Evolutionary conservation across 148 eudicot species (phyloP), one percentile per base, ranked within the genome.

Genomic region (Polygonum aviculare): DNA sequence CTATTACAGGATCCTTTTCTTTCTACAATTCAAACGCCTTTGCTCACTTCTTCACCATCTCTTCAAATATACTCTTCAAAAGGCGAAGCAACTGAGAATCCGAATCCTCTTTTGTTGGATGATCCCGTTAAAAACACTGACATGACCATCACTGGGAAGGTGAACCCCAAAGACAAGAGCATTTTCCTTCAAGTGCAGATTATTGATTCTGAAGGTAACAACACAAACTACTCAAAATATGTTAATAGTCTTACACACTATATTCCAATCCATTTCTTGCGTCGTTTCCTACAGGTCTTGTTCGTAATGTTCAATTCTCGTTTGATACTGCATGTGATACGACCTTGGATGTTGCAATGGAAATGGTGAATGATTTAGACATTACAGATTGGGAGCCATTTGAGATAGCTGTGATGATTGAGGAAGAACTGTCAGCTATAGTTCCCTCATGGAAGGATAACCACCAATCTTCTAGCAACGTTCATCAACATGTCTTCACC

Each of bases 351-450:
- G 97, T 93, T 15, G 95, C 95, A 4, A 80, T 36, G 51, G 97
- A 93, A 82, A 93, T 93, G 97, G 91, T 93, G 45, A 86, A 79
- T 85, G 97, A 93, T 78, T 77, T 90, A 72, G 95, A 90, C 57
- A 90, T 93, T 69, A 54, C 76, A 12, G 93, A 88, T 69, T 86
- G 95, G 91, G 90, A 86, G 78, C 91, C 93, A 7, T 71, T 18
- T 2, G 91, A 91, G 81, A 91, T 91, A 54, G 88, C 94, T 21
- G 81, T 80, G 47, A 89, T 89, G 98, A 88, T 91, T 9, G 88
- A 85, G 40, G 84, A 84, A 11, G 97, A 88, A 78, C 85, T 90
- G 59, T 82, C 87, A 60, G 76, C 83, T 80, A 81, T 90, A 74
- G 85, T 84, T 76, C 91, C 94, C 4, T 78, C 73, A 35, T 87